These are phyloP conservation scores for Ambispora gerdemannii DNA, from an alignment of 192 early-diverging fungal species.

Conservation along the genomic window DNA sequence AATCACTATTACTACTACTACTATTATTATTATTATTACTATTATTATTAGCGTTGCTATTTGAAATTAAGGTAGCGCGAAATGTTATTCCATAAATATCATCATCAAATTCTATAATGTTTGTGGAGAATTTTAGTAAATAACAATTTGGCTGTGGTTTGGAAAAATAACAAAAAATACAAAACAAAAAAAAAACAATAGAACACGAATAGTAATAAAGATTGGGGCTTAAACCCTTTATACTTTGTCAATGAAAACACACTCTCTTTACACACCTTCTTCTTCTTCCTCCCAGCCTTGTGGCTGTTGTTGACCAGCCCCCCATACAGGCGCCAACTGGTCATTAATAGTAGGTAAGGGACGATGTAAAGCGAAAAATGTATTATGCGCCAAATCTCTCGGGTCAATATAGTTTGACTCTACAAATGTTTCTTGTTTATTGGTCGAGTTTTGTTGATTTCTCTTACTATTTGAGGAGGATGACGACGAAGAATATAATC, in stretches of 20 bases:
- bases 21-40: not conserved
- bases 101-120: slow-evolving; percentile 7
- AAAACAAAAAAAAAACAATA: not conserved
- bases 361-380: slow-evolving; percentile 60
- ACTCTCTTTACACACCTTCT: not conserved
- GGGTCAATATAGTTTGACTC: not conserved
- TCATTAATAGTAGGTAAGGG: slow-evolving; percentile 36
- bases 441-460: not conserved
- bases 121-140: too few relatives aligned
- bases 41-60: too few relatives aligned
- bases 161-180: not conserved
- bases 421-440: slow-evolving; percentile 5
- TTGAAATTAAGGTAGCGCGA: not conserved
- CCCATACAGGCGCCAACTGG: not conserved
- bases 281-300: slow-evolving; percentile 2
- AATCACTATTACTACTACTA: not conserved
- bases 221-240: not conserved
- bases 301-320: not conserved
- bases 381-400: slow-evolving; percentile 52
- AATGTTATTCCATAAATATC: too few relatives aligned
- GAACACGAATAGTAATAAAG: not conserved
- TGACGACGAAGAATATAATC: not conserved
- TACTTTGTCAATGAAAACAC: too few relatives aligned
- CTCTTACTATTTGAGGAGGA: slow-evolving; percentile 3
- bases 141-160: not conserved